A percentile compares a stretch with the other conserved stretches of the same genome.
Conservation (phyloP, 208 protist genomes). For the Acanthamoeba lenticulata region DNA sequence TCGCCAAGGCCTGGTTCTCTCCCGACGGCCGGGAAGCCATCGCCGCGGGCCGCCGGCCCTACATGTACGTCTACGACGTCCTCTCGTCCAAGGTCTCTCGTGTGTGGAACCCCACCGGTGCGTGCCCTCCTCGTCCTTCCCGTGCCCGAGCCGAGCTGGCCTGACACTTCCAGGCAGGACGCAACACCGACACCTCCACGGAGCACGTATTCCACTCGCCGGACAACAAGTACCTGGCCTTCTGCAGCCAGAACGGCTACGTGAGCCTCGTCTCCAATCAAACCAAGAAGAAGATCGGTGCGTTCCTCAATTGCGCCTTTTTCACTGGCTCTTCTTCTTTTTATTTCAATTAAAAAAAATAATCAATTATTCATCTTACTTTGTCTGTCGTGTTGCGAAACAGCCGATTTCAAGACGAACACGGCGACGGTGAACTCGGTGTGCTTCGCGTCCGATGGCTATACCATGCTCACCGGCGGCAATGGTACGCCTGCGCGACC, state of each 20-base stretch:
- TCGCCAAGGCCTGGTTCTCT: constrained; percentile 52
- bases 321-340: too few relatives aligned
- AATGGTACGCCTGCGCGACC: neutral
- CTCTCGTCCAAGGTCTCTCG: neutral
- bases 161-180: too few relatives aligned
- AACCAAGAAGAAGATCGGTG: constrained; percentile 61
- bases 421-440: neutral
- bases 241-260: constrained; percentile 72
- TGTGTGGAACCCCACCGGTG: neutral
- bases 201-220: constrained; percentile 37
- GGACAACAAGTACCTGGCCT: constrained; percentile 71
- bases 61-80: constrained; percentile 73
- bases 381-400: neutral
- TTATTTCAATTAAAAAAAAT: too few relatives aligned
- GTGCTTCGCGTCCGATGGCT: neutral
- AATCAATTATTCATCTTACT: too few relatives aligned
- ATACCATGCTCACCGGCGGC: neutral
- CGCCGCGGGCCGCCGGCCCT: neutral
- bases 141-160: neutral
- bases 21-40: constrained; percentile 59
- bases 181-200: too few relatives aligned
- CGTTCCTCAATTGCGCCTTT: neutral
- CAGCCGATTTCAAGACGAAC: neutral
- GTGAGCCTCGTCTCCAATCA: constrained; percentile 58
- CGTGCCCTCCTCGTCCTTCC: neutral